Evolutionary conservation across 306 rosid species (phyloP).

Genomic region (Sechiopsis laciniata): DNA sequence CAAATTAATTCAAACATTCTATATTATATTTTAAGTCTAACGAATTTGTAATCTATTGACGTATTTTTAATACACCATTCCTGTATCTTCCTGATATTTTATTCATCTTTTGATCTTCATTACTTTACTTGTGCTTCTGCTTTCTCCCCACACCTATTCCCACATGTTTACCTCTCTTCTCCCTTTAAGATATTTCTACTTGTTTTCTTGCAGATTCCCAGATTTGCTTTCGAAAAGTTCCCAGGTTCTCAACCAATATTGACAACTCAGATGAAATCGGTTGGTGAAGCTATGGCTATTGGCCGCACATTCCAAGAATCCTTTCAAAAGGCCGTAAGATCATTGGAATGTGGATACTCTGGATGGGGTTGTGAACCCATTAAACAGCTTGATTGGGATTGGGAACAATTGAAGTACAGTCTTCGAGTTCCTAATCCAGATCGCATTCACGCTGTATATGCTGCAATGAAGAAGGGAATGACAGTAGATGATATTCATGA

Average conservation of each 20-base stretch:
- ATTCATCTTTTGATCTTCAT: background rate
- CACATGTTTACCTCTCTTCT: background rate
- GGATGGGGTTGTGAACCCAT: constrained; percentile 83
- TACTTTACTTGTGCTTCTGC: background rate
- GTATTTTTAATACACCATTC: background rate
- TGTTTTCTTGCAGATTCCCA: constrained; percentile 70
- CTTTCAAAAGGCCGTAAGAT: constrained; percentile 87
- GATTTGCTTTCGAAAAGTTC: constrained; percentile 92
- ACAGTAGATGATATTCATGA: constrained; percentile 64
- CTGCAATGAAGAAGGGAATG: constrained; percentile 98
- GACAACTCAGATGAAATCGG: constrained; percentile 97
- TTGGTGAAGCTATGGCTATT: constrained; percentile 91
- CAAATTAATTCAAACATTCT: background rate
- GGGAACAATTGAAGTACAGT: constrained; percentile 80
- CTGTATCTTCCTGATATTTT: background rate
- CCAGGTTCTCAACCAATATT: constrained; percentile 91
- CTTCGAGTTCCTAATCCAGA: constrained; percentile 92
- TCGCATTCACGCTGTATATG: constrained; percentile 78
- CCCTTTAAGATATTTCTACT: background rate
- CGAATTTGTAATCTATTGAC: background rate
- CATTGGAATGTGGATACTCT: constrained; percentile 70
- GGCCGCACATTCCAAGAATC: constrained; percentile 96
- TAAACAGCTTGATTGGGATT: constrained; percentile 77
- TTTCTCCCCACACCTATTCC: background rate
- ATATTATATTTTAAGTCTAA: background rate